Base-by-base conservation (phyloP, 495 filamentous ascomycete genomes). In the Hyaloscypha variabilis region DNA sequence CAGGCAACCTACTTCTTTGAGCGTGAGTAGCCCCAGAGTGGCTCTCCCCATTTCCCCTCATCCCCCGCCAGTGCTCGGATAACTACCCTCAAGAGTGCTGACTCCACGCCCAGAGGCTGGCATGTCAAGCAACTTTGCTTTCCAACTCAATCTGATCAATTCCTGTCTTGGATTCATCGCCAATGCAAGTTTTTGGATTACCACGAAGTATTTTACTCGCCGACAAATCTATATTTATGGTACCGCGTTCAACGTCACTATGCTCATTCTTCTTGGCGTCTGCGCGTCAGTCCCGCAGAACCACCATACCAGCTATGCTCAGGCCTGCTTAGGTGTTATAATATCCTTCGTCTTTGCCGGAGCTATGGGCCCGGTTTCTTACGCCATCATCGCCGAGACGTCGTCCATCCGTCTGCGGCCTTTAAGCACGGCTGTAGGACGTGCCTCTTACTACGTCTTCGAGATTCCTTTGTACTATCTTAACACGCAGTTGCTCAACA, bases 1-100 rank as follows among this genome's bases (percentile, higher is more conserved):
- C 87, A 85, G 59, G 82, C 83, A 0, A 88, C 85, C 1, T 88
- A 85, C 58, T 88, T 91, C 76, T 89, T 89, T 73, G 77, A 82
- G 58, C 81, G 75, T 73, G 63, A 72, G 74, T 74, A 57, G 28
- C 30, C 21, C 25, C 54, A n/a, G n/a, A n/a, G n/a, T n/a, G n/a
- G n/a, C n/a, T n/a, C n/a, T n/a, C n/a, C n/a, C n/a, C n/a, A n/a
- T n/a, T n/a, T n/a, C n/a, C n/a, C n/a, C n/a, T n/a, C n/a, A n/a
- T n/a, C n/a, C n/a, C n/a, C n/a, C n/a, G n/a, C n/a, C n/a, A n/a
- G n/a, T n/a, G n/a, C 54, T 25, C 54, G 31, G 29, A 34, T n/a
- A 57, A n/a, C 6, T 11, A n/a, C 6, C 3, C 34, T 57, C 54
- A 57, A 57, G 29, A 26, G 21, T 57, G 54, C 54, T 57, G 10